Evolutionary conservation across 805 yeast species (phyloP), one percentile per base, ranked within the genome.

Genomic region (Scheffersomyces coipomensis): DNA sequence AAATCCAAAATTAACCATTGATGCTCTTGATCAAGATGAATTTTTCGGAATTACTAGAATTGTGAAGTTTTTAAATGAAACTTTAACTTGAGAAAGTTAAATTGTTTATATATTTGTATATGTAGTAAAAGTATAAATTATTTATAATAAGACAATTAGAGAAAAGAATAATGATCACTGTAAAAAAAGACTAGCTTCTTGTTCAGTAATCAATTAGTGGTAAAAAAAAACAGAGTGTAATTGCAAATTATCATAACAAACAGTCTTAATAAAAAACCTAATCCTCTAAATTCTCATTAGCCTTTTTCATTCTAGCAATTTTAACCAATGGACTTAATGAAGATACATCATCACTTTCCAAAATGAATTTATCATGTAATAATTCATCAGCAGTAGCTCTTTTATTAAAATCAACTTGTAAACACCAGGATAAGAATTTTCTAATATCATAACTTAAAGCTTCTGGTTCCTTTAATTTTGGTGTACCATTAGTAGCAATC

Each of bases 401-500:
- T 47, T 79, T 78, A 22, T 85, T 88, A 19, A 89, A 83, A 50
- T 86, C 85, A 22, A 90, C 97, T 48, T 83, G 86, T 45, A 91
- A 71, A 58, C 93, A 84, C 74, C 83, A 75, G 25, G 81, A 76
- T 53, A 93, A 72, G 55, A 93, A 93, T 36, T 73, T 66, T 49
- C 81, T 78, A 56, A 93, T 68, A 16, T 73, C 75, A 34, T 74
- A 65, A 45, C 90, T 80, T 37, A 93, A 66, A 5, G 81, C 78
- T 41, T 86, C 96, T 2, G 96, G 93, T 54, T 89, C 88, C 62
- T 90, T 89, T 57, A 93, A 71, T 49, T 83, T 82, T 17, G 99
- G 99, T 0, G 98, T 93, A 38, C 99, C 99, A 54, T 88, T 91
- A 0, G 97, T 88, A 4, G 96, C 96, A 71, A 93, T 93, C 61